phyloP scores from a whole-genome alignment of 2,329 filamentous ascomycete species.

The Penicillium sp. region DNA sequence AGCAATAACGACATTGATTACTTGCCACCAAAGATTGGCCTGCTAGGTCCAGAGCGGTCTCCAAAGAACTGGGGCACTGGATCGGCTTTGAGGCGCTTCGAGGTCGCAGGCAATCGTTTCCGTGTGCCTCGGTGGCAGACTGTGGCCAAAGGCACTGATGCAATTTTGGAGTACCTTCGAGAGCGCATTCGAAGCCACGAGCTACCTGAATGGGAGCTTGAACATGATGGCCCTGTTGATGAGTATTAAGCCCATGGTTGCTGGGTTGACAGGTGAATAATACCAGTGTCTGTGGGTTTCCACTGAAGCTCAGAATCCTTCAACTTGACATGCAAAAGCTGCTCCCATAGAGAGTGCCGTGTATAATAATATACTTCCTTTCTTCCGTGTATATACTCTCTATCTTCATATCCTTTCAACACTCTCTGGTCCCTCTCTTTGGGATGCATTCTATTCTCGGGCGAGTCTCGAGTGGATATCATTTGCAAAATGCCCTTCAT shows the following conservation, averaged over 20 bases:
- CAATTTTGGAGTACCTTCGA: conserved; percentile 74
- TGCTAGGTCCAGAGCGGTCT: conserved; percentile 61
- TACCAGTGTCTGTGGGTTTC: no score
- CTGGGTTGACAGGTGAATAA: no score
- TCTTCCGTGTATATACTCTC: conserved; percentile 17
- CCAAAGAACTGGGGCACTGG: conserved; percentile 41
- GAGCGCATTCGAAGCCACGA: conserved; percentile 64
- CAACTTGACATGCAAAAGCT: no score
- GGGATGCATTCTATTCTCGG: no score
- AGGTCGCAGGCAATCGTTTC: conserved; percentile 83
- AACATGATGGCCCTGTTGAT: conserved; percentile 17
- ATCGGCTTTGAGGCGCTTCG: conserved; percentile 61
- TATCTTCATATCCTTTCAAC: no score
- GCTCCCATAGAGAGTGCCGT: no score
- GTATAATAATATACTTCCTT: conserved; percentile 14
- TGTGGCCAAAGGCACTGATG: conserved; percentile 81
- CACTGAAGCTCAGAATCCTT: no score
- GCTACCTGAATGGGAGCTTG: conserved; percentile 38
- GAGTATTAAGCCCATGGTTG: conserved; percentile 10
- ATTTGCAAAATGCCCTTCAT: no score
- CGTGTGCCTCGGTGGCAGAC: conserved; percentile 81
- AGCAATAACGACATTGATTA: conserved; percentile 82
- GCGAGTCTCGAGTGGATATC: not conserved
- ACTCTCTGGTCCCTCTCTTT: no score
- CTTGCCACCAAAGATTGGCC: conserved; percentile 74